Evolutionary conservation across 2,329 filamentous ascomycete species (phyloP).

Genomic region (Colletotrichum melonis): DNA sequence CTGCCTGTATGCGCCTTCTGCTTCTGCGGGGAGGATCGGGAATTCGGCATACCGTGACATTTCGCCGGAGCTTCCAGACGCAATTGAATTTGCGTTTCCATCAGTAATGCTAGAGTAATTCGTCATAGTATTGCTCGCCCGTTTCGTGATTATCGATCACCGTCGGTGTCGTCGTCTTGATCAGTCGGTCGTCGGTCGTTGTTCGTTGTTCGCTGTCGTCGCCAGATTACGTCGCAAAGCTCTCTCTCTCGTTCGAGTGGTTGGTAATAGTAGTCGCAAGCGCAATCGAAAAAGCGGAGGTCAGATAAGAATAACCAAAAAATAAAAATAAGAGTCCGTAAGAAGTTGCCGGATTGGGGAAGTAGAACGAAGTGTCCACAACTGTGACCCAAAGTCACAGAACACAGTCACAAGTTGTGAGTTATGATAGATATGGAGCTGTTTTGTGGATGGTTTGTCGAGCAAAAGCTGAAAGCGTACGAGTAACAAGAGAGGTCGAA

Average conservation of each 20-base stretch:
- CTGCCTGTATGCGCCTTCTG: not conserved
- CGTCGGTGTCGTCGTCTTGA: slow-evolving; percentile 17
- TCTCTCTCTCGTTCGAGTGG: not conserved
- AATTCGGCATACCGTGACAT: slow-evolving; percentile 34
- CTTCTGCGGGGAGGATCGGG: not conserved
- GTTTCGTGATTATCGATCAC: slow-evolving; percentile 4
- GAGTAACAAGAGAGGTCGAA: not conserved
- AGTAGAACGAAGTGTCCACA: slow-evolving; percentile 21
- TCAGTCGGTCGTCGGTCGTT: not conserved
- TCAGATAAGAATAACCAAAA: slow-evolving; percentile 11
- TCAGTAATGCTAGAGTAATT: slow-evolving; percentile 65
- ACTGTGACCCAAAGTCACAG: not conserved
- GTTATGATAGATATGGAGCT: not conserved
- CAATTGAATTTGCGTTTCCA: slow-evolving; percentile 49
- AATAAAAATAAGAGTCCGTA: not conserved
- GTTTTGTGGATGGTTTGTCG: not conserved
- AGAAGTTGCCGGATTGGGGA: slow-evolving; percentile 21
- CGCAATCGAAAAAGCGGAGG: slow-evolving; percentile 18
- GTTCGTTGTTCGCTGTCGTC: not conserved
- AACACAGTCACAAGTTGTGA: not conserved
- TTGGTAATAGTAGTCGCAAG: slow-evolving; percentile 4
- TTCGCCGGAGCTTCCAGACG: slow-evolving; percentile 35
- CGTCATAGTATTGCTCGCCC: slow-evolving; percentile 53
- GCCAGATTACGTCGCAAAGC: not conserved
- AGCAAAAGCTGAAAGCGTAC: not conserved